Conservation (phyloP, 129 eudicot species). For the Tagetes erecta region DNA sequence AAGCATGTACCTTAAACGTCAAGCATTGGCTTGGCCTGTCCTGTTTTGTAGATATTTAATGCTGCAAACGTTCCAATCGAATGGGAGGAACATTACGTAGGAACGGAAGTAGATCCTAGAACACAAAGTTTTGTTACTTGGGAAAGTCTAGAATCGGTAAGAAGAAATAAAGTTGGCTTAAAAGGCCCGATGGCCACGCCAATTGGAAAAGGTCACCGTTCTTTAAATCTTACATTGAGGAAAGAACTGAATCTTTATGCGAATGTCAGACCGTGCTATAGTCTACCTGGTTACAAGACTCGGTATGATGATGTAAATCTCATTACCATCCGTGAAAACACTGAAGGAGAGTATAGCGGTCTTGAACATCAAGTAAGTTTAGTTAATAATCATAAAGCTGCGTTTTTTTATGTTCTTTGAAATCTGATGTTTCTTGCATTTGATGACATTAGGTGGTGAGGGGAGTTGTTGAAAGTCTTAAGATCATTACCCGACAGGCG, state of each 20-base stretch:
- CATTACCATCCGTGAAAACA: constrained; percentile 91
- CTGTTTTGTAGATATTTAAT: constrained; percentile 50
- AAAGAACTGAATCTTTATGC: constrained; percentile 92
- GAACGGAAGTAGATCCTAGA: constrained; percentile 83
- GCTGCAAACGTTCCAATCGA: constrained; percentile 78
- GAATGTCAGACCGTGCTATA: constrained; percentile 95
- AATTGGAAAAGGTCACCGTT: constrained; percentile 97
- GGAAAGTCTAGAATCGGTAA: constrained; percentile 94
- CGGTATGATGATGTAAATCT: constrained; percentile 89
- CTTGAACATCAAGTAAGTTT: constrained; percentile 85
- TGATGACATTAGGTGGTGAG: constrained; percentile 69
- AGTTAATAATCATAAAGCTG: background rate
- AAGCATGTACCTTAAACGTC: background rate
- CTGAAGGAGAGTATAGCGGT: constrained; percentile 98
- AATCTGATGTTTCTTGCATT: constrained; percentile 6
- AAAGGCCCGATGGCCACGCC: constrained; percentile 99
- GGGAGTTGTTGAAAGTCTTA: constrained; percentile 97
- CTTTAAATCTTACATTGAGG: constrained; percentile 88
- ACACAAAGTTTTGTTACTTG: constrained; percentile 94
- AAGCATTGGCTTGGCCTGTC: background rate
- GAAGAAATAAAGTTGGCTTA: constrained; percentile 76
- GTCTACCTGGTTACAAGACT: constrained; percentile 94
- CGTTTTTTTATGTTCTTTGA: background rate
- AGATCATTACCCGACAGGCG: constrained; percentile 92
- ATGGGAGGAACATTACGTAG: constrained; percentile 90